These are phyloP conservation scores for Candida cerambycidarum DNA, from an alignment of 805 yeast species.

Conservation along the genomic window DNA sequence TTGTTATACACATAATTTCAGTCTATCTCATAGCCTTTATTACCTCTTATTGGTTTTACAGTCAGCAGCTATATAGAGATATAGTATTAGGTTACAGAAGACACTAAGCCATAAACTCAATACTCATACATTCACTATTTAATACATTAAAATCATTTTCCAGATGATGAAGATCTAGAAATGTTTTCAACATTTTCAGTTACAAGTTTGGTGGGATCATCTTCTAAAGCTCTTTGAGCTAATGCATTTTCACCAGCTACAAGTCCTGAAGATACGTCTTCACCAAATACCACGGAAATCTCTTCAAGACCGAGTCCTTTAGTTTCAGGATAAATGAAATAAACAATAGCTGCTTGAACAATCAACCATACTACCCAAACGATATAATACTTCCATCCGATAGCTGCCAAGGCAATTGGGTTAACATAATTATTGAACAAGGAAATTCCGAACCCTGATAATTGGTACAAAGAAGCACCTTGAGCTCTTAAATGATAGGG, in stretches of 20 bases:
- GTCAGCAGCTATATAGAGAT: no score
- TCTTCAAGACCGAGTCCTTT: constrained; percentile 44
- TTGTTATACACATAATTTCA: no score
- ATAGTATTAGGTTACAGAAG: no score
- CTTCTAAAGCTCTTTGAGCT: neutral
- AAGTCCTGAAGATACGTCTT: constrained; percentile 17
- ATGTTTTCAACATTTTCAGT: neutral
- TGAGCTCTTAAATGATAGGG: constrained; percentile 40
- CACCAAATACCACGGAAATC: constrained; percentile 39
- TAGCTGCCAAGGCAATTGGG: constrained; percentile 40
- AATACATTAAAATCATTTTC: neutral
- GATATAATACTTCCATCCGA: constrained; percentile 45
- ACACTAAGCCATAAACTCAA: neutral
- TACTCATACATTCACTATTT: neutral
- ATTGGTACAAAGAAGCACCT: constrained; percentile 27
- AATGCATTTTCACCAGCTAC: constrained; percentile 8
- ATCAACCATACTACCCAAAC: constrained; percentile 34
- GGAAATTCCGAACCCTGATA: constrained; percentile 16
- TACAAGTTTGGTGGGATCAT: neutral
- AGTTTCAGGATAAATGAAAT: constrained; percentile 42
- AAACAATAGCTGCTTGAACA: constrained; percentile 21
- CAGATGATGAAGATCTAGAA: neutral
- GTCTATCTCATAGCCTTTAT: no score
- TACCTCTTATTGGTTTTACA: no score
- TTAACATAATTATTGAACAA: constrained; percentile 30